phyloP scores from a whole-genome alignment of 2,329 filamentous ascomycete genomes.

The Ambrosiella cleistominuta region DNA sequence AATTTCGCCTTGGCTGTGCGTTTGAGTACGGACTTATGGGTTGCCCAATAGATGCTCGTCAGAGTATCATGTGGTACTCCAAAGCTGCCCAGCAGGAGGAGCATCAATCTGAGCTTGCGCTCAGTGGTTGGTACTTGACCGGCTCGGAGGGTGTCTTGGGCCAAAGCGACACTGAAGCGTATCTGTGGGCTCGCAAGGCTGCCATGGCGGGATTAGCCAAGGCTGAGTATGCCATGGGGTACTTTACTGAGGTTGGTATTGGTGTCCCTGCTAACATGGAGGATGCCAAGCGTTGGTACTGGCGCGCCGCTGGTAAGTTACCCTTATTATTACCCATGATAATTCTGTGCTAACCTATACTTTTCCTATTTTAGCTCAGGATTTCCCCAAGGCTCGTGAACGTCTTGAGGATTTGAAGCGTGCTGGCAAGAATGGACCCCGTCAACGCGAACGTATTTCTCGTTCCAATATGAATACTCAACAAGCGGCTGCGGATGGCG shows the following conservation, averaged over 20 bases:
- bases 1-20: slow-evolving; percentile 72
- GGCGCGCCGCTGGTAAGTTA: slow-evolving; percentile 78
- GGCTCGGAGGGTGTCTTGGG: slow-evolving; percentile 73
- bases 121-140: slow-evolving; percentile 89
- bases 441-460: slow-evolving; percentile 61
- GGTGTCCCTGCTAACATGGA: slow-evolving; percentile 73
- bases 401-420: slow-evolving; percentile 82
- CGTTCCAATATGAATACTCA: slow-evolving; percentile 67
- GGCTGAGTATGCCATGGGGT: slow-evolving; percentile 86
- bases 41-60: slow-evolving; percentile 62
- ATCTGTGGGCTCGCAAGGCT: slow-evolving; percentile 90
- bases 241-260: slow-evolving; percentile 91
- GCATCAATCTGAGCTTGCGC: slow-evolving; percentile 73
- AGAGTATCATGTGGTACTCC: slow-evolving; percentile 88
- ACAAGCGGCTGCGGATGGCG: slow-evolving; percentile 10
- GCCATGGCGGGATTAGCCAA: slow-evolving; percentile 76
- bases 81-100: slow-evolving; percentile 82
- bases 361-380: slow-evolving; percentile 47
- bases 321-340: background rate
- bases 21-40: slow-evolving; percentile 81
- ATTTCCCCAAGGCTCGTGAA: slow-evolving; percentile 84
- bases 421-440: slow-evolving; percentile 53
- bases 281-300: slow-evolving; percentile 97
- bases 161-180: slow-evolving; percentile 90
- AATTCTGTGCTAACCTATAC: slow-evolving; percentile 17